phyloP scores from a whole-genome alignment of 2,329 filamentous ascomycete genomes.

The Chaetomium sp. region DNA sequence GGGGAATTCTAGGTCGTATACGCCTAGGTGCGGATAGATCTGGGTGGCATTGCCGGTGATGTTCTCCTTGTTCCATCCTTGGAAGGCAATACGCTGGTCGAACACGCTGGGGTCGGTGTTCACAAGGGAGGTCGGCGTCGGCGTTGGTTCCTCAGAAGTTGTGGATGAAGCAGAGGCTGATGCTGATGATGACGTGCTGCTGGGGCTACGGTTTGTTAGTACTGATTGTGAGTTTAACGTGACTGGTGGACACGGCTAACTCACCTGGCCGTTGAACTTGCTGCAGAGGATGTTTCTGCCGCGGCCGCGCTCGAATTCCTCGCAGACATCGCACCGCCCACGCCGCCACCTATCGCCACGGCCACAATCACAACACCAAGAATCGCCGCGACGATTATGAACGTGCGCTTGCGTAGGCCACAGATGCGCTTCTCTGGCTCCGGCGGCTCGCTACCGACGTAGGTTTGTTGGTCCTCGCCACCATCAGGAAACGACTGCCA shows the following conservation, averaged over 20 bases:
- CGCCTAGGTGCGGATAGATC: conserved; percentile 23
- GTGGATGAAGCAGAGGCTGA: background rate
- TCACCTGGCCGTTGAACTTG: background rate
- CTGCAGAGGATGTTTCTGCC: background rate
- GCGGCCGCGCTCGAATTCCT: background rate
- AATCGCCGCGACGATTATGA: conserved; percentile 18
- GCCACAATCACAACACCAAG: conserved; percentile 19
- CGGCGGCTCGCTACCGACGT: conserved; percentile 6
- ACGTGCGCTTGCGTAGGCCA: conserved; percentile 19
- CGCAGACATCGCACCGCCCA: conserved; percentile 18
- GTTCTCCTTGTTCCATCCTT: conserved; percentile 25
- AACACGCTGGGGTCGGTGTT: conserved; percentile 16
- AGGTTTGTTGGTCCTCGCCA: conserved; percentile 3
- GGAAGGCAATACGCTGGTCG: conserved; percentile 25
- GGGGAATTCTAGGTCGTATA: conserved; percentile 20
- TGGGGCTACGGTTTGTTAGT: conserved; percentile 4
- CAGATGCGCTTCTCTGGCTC: conserved; percentile 17
- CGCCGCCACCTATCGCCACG: conserved; percentile 22
- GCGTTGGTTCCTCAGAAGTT: conserved; percentile 1
- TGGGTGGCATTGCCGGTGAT: conserved; percentile 24
- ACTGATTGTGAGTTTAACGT: background rate
- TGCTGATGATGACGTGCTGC: background rate
- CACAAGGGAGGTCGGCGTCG: conserved; percentile 17
- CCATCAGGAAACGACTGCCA: conserved; percentile 17
- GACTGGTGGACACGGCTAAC: background rate